Conservation (phyloP, 2,329 filamentous ascomycete species). For the Acarospora socialis region DNA sequence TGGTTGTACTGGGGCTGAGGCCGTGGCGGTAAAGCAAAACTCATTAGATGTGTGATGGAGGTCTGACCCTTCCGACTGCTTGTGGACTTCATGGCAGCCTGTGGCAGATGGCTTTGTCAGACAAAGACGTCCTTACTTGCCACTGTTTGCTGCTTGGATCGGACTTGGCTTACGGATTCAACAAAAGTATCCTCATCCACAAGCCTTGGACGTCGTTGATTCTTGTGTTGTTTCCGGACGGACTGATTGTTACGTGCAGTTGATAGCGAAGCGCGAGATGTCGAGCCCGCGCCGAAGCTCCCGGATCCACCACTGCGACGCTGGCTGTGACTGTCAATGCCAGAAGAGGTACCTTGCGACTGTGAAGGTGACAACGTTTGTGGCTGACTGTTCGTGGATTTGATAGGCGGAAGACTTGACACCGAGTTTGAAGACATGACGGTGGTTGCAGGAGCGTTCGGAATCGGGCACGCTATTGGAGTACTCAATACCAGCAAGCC, state of each 20-base stretch:
- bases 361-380: constrained; percentile 21
- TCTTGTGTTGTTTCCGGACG: constrained; percentile 69
- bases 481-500: too few species aligned
- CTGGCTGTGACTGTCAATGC: constrained; percentile 23
- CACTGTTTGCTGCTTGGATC: not conserved
- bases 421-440: constrained; percentile 8
- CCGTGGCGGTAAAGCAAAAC: constrained; percentile 68
- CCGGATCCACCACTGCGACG: constrained; percentile 28
- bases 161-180: constrained; percentile 51
- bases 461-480: too few species aligned
- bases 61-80: constrained; percentile 78
- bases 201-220: constrained; percentile 57
- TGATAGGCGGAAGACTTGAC: constrained; percentile 20
- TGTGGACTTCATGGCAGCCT: constrained; percentile 49
- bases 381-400: constrained; percentile 25
- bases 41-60: constrained; percentile 92
- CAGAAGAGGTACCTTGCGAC: constrained; percentile 20
- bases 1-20: constrained; percentile 46
- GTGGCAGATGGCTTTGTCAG: constrained; percentile 11
- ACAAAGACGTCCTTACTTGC: constrained; percentile 6
- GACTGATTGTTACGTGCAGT: constrained; percentile 62
- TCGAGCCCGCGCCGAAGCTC: constrained; percentile 26
- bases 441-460: not conserved
- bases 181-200: constrained; percentile 79
- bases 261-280: constrained; percentile 25